Percentiles rank a stretch among this genome's conserved stretches.
Conservation (phyloP, 2,329 filamentous ascomycete genomes). For the Thermothelomyces thermophilus region DNA sequence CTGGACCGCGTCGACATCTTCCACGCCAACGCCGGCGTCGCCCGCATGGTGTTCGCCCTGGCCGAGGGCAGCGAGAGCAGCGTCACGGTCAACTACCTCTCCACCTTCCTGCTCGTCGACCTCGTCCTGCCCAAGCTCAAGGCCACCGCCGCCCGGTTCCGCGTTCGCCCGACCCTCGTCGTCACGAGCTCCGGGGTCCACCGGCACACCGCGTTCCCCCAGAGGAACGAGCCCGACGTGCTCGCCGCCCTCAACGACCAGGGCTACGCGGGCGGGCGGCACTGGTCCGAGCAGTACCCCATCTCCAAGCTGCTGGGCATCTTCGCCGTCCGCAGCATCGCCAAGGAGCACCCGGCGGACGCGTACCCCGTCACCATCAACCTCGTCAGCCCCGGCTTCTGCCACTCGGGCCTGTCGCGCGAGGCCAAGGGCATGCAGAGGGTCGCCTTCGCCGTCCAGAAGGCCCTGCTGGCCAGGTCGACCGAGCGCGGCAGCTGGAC, state of each 20-base stretch:
- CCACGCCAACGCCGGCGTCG: background rate
- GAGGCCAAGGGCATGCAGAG: too few relatives aligned
- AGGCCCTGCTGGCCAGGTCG: too few relatives aligned
- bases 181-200: constrained; percentile 29
- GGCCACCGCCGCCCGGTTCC: constrained; percentile 28
- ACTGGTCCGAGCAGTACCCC: constrained; percentile 4
- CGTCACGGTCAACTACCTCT: constrained; percentile 48
- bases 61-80: constrained; percentile 42
- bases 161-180: constrained; percentile 24
- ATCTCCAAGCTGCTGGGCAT: constrained; percentile 11
- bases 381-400: constrained; percentile 5
- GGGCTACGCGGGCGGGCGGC: background rate
- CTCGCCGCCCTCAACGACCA: constrained; percentile 28
- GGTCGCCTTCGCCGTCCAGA: too few relatives aligned
- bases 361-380: constrained; percentile 6
- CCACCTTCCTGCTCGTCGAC: constrained; percentile 43
- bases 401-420: background rate
- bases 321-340: constrained; percentile 6
- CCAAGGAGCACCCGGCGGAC: constrained; percentile 2
- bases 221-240: constrained; percentile 27
- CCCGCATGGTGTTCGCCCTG: constrained; percentile 2
- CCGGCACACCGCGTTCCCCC: constrained; percentile 25
- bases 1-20: constrained; percentile 22
- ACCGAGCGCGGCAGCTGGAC: too few relatives aligned
- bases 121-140: constrained; percentile 46